Evolutionary conservation across 306 rosid genomes (phyloP).

Genomic region (Senna tora): DNA sequence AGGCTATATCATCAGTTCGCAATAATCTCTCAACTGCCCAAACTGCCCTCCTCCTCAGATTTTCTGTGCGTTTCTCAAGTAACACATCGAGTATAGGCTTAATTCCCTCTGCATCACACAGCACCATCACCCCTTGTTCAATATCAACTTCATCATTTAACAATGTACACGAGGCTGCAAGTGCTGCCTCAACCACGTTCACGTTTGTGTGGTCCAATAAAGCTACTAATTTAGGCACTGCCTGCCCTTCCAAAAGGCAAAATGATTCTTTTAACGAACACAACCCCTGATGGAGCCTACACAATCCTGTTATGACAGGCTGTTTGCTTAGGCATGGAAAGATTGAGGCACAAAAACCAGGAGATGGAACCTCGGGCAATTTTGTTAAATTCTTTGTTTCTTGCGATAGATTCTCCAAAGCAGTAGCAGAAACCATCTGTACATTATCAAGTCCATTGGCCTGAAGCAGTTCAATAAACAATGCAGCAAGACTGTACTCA

Average conservation of each 20-base stretch:
- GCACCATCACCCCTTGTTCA: slow-evolving; percentile 79
- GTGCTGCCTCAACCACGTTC: slow-evolving; percentile 92
- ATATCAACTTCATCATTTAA: slow-evolving; percentile 88
- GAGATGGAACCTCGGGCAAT: slow-evolving; percentile 66
- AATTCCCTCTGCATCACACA: slow-evolving; percentile 76
- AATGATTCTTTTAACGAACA: slow-evolving; percentile 81
- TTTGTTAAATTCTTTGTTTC: slow-evolving; percentile 75
- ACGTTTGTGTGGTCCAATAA: slow-evolving; percentile 89
- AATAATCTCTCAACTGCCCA: slow-evolving; percentile 91
- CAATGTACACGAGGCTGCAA: slow-evolving; percentile 83
- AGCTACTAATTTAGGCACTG: slow-evolving; percentile 77
- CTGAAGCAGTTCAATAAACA: slow-evolving; percentile 80
- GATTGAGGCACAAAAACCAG: slow-evolving; percentile 66
- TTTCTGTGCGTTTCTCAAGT: slow-evolving; percentile 84
- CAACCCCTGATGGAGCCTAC: slow-evolving; percentile 80
- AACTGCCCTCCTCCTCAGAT: slow-evolving; percentile 84
- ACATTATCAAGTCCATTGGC: slow-evolving; percentile 88
- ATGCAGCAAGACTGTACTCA: slow-evolving; percentile 60
- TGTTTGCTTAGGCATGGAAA: slow-evolving; percentile 71
- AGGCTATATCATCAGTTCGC: slow-evolving; percentile 81
- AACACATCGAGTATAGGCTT: slow-evolving; percentile 78
- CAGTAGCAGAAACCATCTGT: slow-evolving; percentile 93
- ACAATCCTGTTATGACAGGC: slow-evolving; percentile 69
- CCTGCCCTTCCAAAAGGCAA: slow-evolving; percentile 85
- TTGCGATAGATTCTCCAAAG: slow-evolving; percentile 83